A percentile compares a stretch with the other conserved stretches of the same genome.
Conservation (phyloP, 2,329 filamentous ascomycete genomes). For the Tolypocladium tropicale region DNA sequence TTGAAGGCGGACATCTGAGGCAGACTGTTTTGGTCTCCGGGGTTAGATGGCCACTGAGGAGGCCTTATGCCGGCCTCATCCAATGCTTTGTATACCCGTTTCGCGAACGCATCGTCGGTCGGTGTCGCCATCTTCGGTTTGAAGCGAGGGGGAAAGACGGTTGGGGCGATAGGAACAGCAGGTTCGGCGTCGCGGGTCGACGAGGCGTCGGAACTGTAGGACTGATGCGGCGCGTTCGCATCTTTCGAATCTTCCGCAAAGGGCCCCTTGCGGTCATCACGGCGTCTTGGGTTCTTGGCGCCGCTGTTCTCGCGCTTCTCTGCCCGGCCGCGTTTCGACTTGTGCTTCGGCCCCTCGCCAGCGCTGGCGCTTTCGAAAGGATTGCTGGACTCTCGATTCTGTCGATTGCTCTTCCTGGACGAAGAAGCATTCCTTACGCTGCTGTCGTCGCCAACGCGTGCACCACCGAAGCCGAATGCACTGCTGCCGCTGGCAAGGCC, state of each 20-base stretch:
- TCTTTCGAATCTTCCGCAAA: neutral
- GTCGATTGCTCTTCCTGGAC: slow-evolving; percentile 15
- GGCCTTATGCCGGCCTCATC: slow-evolving; percentile 43
- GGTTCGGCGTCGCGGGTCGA: neutral
- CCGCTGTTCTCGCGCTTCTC: slow-evolving; percentile 11
- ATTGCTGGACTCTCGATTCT: slow-evolving; percentile 12
- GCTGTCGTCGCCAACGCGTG: slow-evolving; percentile 10
- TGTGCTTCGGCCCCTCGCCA: slow-evolving; percentile 13
- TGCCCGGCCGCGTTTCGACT: slow-evolving; percentile 10
- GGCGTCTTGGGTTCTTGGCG: slow-evolving; percentile 3
- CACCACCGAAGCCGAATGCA: slow-evolving; percentile 20
- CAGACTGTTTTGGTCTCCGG: slow-evolving; percentile 41
- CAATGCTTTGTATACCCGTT: slow-evolving; percentile 41
- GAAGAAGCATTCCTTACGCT: neutral
- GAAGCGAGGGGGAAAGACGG: slow-evolving; percentile 11
- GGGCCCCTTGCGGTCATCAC: slow-evolving; percentile 3
- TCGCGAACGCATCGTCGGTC: slow-evolving; percentile 31
- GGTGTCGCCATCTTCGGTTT: slow-evolving; percentile 6
- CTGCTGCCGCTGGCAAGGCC: neutral
- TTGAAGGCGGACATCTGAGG: slow-evolving; percentile 43
- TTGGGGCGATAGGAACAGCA: slow-evolving; percentile 9
- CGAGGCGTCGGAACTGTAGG: slow-evolving; percentile 3
- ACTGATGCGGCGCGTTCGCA: slow-evolving; percentile 2
- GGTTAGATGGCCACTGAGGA: slow-evolving; percentile 44
- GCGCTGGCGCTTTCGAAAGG: slow-evolving; percentile 15